These are phyloP conservation scores for Coffea canephora DNA, from an alignment of 257 asterid genomes.

Conservation along the genomic window DNA sequence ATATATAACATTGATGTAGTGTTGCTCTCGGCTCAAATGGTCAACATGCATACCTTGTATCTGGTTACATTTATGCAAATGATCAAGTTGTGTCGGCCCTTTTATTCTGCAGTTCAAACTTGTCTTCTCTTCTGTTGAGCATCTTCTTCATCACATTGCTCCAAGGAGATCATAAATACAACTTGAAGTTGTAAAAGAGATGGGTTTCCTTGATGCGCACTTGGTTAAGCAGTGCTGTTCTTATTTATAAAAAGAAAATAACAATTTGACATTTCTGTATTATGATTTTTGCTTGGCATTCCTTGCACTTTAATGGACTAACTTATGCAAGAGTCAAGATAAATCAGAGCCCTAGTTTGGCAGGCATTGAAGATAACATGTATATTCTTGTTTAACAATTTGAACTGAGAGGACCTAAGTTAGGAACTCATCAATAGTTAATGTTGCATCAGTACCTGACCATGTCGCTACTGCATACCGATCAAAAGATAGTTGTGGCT, in stretches of 20 bases:
- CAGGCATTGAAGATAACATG: background rate
- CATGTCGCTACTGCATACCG: background rate
- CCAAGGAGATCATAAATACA: background rate
- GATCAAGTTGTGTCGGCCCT: too few relatives aligned
- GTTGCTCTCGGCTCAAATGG: background rate
- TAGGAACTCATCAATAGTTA: background rate
- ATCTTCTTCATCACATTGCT: background rate
- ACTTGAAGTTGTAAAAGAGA: background rate
- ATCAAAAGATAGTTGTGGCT: background rate
- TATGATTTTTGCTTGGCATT: too few relatives aligned
- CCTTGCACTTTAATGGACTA: background rate
- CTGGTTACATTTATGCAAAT: background rate
- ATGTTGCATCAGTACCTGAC: background rate
- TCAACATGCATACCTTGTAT: background rate
- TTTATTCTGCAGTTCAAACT: background rate
- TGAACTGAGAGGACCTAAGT: background rate
- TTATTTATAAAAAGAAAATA: too few relatives aligned
- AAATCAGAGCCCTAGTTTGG: background rate
- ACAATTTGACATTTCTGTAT: too few relatives aligned
- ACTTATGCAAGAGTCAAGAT: background rate
- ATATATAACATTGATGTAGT: background rate
- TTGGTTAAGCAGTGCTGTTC: background rate
- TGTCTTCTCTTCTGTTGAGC: background rate
- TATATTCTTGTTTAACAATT: background rate
- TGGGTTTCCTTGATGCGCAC: background rate